Evolutionary conservation across 257 asterid species (phyloP).

Genomic region (Salvia rosmarinus): DNA sequence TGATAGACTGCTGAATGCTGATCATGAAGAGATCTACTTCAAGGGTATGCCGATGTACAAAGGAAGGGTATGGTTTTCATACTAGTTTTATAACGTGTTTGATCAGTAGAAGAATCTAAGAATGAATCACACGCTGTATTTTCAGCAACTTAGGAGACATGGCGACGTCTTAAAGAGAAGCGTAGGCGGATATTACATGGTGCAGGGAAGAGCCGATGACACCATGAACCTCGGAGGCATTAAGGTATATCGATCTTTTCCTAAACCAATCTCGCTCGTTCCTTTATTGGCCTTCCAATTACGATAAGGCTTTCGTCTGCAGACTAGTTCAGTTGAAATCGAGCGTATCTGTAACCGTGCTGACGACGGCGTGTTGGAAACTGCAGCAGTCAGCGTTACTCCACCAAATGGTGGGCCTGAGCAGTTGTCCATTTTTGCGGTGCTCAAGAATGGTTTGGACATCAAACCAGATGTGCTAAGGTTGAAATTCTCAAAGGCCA

Average conservation of each 20-base stretch:
- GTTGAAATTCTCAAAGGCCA: conserved; percentile 65
- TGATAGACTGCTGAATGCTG: conserved; percentile 80
- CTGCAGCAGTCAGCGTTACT: conserved; percentile 75
- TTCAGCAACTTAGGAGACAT: conserved; percentile 88
- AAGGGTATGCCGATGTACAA: conserved; percentile 84
- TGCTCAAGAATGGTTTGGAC: conserved; percentile 58
- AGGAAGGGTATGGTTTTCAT: conserved; percentile 62
- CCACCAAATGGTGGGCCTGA: conserved; percentile 90
- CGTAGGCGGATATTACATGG: conserved; percentile 67
- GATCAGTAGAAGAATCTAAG: not conserved
- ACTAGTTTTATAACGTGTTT: not conserved
- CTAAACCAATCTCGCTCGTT: not conserved
- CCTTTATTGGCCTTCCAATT: not conserved
- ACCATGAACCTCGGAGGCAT: conserved; percentile 98
- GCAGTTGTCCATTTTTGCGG: conserved; percentile 71
- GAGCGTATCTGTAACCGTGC: conserved; percentile 81
- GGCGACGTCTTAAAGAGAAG: conserved; percentile 82
- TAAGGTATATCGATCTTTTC: conserved; percentile 57
- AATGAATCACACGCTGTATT: conserved; percentile 12
- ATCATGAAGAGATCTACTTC: conserved; percentile 83
- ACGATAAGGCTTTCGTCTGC: conserved; percentile 25
- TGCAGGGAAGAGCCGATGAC: conserved; percentile 95
- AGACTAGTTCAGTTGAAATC: conserved; percentile 87
- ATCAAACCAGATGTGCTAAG: conserved; percentile 49
- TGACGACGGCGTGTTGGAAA: conserved; percentile 75